A percentile compares a stretch with the other conserved stretches of the same genome.
These are phyloP conservation scores for Parastagonospora avenae DNA, from an alignment of 2,329 filamentous ascomycete genomes.

Conservation along the genomic window DNA sequence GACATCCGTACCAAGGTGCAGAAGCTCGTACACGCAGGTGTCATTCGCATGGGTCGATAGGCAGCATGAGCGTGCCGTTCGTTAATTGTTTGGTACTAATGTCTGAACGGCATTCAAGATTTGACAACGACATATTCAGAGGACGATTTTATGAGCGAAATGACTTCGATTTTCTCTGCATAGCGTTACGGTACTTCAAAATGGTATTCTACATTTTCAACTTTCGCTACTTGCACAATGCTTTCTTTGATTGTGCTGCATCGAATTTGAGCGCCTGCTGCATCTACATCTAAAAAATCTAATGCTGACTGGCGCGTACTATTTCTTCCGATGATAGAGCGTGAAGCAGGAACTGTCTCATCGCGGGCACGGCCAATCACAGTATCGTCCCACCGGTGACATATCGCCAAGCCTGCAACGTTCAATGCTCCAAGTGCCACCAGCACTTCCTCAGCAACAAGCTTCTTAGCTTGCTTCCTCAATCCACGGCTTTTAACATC, in stretches of 20 bases:
- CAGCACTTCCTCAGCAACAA: background rate
- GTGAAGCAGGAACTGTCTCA: background rate
- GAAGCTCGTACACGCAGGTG: conserved; percentile 90
- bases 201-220: background rate
- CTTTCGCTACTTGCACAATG: background rate
- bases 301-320: too few species aligned
- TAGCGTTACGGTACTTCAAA: conserved; percentile 3
- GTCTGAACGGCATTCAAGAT: too few species aligned
- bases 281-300: too few species aligned
- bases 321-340: background rate
- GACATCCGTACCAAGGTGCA: conserved; percentile 86
- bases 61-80: too few species aligned
- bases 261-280: too few species aligned
- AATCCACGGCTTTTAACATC: too few species aligned
- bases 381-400: conserved; percentile 43
- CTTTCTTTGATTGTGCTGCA: too few species aligned
- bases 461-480: background rate
- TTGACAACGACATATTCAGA: background rate
- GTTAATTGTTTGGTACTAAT: too few species aligned
- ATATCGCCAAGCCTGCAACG: conserved; percentile 29
- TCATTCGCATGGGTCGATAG: conserved; percentile 75
- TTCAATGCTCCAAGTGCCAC: conserved; percentile 14
- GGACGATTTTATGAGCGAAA: background rate
- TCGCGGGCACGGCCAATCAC: conserved; percentile 29
- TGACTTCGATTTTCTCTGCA: conserved; percentile 2